Evolutionary conservation across 2,329 filamentous ascomycete species (phyloP).

Genomic region (Ophiostoma piceae): DNA sequence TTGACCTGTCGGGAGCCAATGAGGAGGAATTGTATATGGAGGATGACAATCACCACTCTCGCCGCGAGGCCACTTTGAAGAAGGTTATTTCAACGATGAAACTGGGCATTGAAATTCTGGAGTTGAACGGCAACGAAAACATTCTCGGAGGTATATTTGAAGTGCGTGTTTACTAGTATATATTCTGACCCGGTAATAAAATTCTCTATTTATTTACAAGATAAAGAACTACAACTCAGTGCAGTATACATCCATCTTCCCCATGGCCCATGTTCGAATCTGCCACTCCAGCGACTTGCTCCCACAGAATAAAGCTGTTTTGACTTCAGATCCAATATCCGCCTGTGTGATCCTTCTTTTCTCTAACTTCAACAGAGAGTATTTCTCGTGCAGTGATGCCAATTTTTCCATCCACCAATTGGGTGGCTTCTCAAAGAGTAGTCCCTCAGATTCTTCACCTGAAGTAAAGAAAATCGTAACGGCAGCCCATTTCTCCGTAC

Average conservation of each 20-base stretch:
- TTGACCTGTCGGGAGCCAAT: slow-evolving; percentile 25
- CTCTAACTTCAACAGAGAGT: neutral
- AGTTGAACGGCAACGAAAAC: slow-evolving; percentile 28
- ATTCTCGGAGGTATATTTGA: slow-evolving; percentile 30
- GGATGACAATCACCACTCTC: slow-evolving; percentile 28
- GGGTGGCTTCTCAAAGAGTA: neutral
- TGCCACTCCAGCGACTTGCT: slow-evolving; percentile 31
- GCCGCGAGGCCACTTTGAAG: slow-evolving; percentile 26
- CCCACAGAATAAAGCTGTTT: slow-evolving; percentile 26
- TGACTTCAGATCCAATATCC: neutral
- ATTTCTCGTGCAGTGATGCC: neutral
- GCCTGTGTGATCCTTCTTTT: neutral
- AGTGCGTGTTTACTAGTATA: slow-evolving; percentile 21
- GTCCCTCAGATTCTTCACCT: neutral
- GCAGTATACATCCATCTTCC: slow-evolving; percentile 12
- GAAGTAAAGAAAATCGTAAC: slow-evolving; percentile 2
- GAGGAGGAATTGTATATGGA: slow-evolving; percentile 28
- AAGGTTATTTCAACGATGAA: slow-evolving; percentile 13
- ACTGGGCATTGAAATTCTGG: slow-evolving; percentile 29
- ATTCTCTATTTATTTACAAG: neutral
- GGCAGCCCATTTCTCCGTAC: neutral
- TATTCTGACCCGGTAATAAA: too few relatives aligned
- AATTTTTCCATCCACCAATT: neutral
- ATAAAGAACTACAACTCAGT: slow-evolving; percentile 14
- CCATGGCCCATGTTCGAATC: slow-evolving; percentile 29